A percentile compares a stretch with the other conserved stretches of the same genome.
These are phyloP conservation scores for Phialophora expanda DNA, from an alignment of 2,329 filamentous ascomycete genomes.

Conservation along the genomic window DNA sequence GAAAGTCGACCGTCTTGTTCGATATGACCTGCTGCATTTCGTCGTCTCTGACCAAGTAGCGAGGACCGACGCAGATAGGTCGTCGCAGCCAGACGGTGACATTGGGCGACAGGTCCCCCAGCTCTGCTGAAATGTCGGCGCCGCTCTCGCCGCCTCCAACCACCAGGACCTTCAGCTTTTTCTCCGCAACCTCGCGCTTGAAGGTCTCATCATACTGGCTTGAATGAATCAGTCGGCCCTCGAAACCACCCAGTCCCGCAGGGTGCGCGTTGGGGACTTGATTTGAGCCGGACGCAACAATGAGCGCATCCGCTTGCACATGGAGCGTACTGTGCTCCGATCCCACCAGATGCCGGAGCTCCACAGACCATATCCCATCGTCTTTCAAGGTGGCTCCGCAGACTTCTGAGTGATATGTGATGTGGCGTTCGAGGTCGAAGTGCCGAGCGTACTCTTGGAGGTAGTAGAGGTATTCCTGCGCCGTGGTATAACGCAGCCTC, in stretches of 20 bases:
- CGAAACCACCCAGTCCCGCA: slow-evolving; percentile 7
- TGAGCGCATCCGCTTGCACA: slow-evolving; percentile 18
- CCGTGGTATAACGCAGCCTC: slow-evolving; percentile 23
- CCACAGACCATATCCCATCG: slow-evolving; percentile 19
- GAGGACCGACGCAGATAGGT: slow-evolving; percentile 22
- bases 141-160: slow-evolving; percentile 28
- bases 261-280: slow-evolving; percentile 17
- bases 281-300: slow-evolving; percentile 24
- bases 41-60: slow-evolving; percentile 17
- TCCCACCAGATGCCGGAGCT: slow-evolving; percentile 1
- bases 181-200: slow-evolving; percentile 19
- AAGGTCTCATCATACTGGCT: slow-evolving; percentile 22
- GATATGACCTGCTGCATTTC: slow-evolving; percentile 25
- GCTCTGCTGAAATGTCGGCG: slow-evolving; percentile 26
- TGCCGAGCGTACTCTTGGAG: slow-evolving; percentile 22
- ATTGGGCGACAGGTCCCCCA: slow-evolving; percentile 25
- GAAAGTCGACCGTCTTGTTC: slow-evolving; percentile 25
- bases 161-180: slow-evolving; percentile 20
- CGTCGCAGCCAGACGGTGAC: slow-evolving; percentile 27
- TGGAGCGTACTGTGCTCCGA: slow-evolving; percentile 3
- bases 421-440: slow-evolving; percentile 23
- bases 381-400: slow-evolving; percentile 10
- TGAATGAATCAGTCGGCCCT: slow-evolving; percentile 20
- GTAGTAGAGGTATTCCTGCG: slow-evolving; percentile 26
- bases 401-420: slow-evolving; percentile 14